Conservation (phyloP, 208 protist species). For the Entamoeba invadens region DNA sequence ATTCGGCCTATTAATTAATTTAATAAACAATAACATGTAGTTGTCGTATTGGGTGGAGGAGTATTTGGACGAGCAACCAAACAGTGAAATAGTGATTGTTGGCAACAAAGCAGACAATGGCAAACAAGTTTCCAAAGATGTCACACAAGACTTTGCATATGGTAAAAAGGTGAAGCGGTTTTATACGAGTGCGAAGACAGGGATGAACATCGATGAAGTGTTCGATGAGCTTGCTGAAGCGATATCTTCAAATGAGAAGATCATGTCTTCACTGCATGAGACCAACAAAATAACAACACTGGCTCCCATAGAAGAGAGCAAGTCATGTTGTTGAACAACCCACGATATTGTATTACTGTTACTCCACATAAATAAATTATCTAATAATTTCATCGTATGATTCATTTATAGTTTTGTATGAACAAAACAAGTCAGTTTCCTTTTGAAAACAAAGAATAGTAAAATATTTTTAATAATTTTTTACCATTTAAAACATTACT, state of each 20-base stretch:
- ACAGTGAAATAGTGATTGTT: not conserved
- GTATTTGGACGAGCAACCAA: not conserved
- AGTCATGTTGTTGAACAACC: not conserved
- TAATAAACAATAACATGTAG: not conserved
- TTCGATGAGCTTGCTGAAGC: not conserved
- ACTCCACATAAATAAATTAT: too few species aligned
- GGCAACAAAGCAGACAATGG: not conserved
- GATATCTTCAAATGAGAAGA: not conserved
- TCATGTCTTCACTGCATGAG: not conserved
- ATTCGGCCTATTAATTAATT: constrained; percentile 27
- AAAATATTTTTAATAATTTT: too few species aligned
- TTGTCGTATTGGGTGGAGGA: not conserved
- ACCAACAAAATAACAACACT: not conserved
- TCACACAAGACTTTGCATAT: not conserved
- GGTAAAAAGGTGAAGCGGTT: not conserved
- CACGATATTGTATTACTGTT: too few species aligned
- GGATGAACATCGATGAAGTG: not conserved
- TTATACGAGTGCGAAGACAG: not conserved
- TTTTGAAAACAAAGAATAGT: too few species aligned
- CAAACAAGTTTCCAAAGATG: not conserved
- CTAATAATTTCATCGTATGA: too few species aligned
- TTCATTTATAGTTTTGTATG: too few species aligned
- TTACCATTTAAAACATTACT: too few species aligned
- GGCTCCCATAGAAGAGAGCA: not conserved
- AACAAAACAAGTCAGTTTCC: too few species aligned